phyloP scores from a whole-genome alignment of 352 stramenopile genomes.

The Pythium oligandrum region DNA sequence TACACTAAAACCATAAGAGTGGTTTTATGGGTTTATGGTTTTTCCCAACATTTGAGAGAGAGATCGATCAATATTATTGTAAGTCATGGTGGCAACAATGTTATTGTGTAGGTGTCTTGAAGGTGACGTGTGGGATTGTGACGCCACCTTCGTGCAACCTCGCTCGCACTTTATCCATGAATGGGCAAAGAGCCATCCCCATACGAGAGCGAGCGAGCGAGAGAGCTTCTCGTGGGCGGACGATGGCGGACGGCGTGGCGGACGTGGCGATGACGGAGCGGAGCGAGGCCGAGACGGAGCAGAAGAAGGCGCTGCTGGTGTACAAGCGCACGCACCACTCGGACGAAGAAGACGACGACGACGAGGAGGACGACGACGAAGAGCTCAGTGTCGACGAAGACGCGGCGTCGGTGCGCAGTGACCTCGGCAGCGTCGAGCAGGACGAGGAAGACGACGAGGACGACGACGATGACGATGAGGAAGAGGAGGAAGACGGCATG shows the following conservation, averaged over 20 bases:
- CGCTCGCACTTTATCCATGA: not conserved
- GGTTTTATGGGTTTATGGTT: too few relatives aligned
- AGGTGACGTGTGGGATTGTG: not conserved
- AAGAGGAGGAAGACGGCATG: slow-evolving; percentile 19
- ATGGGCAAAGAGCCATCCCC: not conserved
- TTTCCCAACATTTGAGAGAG: too few relatives aligned
- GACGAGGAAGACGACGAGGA: slow-evolving; percentile 22
- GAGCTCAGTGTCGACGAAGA: slow-evolving; percentile 14
- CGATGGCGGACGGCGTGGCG: not conserved
- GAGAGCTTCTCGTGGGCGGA: slow-evolving; percentile 11
- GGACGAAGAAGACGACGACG: slow-evolving; percentile 39
- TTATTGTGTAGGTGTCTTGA: too few relatives aligned
- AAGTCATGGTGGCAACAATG: too few relatives aligned
- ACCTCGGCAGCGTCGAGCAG: slow-evolving; percentile 20
- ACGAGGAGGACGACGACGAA: slow-evolving; percentile 28
- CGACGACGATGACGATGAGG: slow-evolving; percentile 14
- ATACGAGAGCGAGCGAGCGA: not conserved
- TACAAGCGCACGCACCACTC: slow-evolving; percentile 73
- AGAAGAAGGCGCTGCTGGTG: slow-evolving; percentile 75
- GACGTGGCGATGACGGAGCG: too few relatives aligned
- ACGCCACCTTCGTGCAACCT: slow-evolving; percentile 14
- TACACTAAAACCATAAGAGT: too few relatives aligned
- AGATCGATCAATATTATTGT: too few relatives aligned
- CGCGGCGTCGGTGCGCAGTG: slow-evolving; percentile 17
- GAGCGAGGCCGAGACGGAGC: slow-evolving; percentile 24